Evolutionary conservation across 768 basidiomycete genomes (phyloP).

Genomic region (Leccinum obscurum): DNA sequence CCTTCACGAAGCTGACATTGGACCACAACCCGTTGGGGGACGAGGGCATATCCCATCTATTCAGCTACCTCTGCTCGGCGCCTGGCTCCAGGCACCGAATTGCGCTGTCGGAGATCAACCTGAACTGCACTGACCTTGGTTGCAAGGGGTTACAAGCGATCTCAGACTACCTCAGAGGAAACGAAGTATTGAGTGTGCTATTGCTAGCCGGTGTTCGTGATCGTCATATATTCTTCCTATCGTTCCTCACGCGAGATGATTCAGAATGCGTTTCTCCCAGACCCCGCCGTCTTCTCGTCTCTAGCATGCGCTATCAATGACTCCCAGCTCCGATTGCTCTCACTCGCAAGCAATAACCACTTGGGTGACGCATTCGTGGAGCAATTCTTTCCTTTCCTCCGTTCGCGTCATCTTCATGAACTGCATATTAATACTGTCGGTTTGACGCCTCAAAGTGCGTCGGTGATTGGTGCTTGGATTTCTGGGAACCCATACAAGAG

Average conservation of each 20-base stretch:
- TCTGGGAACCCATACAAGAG: conserved; percentile 34
- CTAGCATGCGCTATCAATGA: conserved; percentile 54
- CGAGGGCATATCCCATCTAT: conserved; percentile 53
- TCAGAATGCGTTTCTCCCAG: conserved; percentile 43
- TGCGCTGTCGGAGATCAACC: conserved; percentile 49
- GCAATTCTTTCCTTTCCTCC: conserved; percentile 49
- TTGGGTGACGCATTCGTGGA: conserved; percentile 52
- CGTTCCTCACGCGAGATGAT: conserved; percentile 20
- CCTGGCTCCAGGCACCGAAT: conserved; percentile 44
- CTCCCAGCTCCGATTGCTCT: conserved; percentile 51
- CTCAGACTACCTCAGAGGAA: conserved; percentile 49
- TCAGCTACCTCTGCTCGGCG: conserved; percentile 53
- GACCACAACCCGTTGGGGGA: conserved; percentile 59
- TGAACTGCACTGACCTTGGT: conserved; percentile 56
- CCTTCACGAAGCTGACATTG: conserved; percentile 51
- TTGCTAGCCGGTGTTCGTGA: conserved; percentile 56
- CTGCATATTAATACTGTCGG: conserved; percentile 53
- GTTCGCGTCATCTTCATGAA: conserved; percentile 47
- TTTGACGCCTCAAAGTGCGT: conserved; percentile 44
- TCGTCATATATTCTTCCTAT: background rate
- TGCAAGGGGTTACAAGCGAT: conserved; percentile 54
- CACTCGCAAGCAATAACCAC: conserved; percentile 47
- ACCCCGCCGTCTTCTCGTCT: conserved; percentile 34
- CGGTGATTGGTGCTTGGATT: conserved; percentile 49
- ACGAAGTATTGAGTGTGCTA: conserved; percentile 43